Base-by-base conservation (phyloP, 305 asterid genomes). In the Caryopteris hybrid region DNA sequence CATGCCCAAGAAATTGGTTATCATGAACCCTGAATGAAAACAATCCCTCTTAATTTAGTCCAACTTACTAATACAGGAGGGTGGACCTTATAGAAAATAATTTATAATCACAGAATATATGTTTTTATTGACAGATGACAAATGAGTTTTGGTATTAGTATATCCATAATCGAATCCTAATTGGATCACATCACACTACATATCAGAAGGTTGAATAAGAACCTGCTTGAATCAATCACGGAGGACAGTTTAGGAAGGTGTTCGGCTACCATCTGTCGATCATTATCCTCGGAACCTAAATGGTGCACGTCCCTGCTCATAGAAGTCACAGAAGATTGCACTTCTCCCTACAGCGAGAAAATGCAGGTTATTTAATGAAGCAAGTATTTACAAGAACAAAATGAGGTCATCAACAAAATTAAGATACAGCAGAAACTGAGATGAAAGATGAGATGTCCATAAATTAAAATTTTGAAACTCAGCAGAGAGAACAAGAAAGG, bases 1-100 rank as follows among this genome's bases (percentile, higher is more conserved):
- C 75, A 68, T 58, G 80, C 43, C 86, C 94, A 60, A 53, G 47
- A 51, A 52, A 59, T 58, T 78, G 92, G 76, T 71, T 82, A 46
- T 76, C 88, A 50, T 71, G 73, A 67, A 52, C 67, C 77, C 88
- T 80, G 69, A 46, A 66, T 38, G 60, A 73, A 56, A 70, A 50
- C 11, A 39, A 23, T 14, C 58, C 66, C 66, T 46, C 54, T 67
- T 63, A 68, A 60, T 46, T 66, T 27, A 31, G 42, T 11, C 39
- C 12, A 54, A 34, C 55, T 64, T 59, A 31, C 48, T 21, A 41
- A 74, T 12, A 56, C 45, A 53, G 42, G 47, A 63, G 33, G 22
- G 23, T 21, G 41, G 52, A 25, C 21, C 38, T 59, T 39, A 8
- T 7, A n/a, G 18, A 59, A 58, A 20, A 20, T 14, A 41, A 29